A percentile compares a stretch with the other conserved stretches of the same genome.
Conservation (phyloP, 768 basidiomycete species). For the Pleurotus djamor region DNA sequence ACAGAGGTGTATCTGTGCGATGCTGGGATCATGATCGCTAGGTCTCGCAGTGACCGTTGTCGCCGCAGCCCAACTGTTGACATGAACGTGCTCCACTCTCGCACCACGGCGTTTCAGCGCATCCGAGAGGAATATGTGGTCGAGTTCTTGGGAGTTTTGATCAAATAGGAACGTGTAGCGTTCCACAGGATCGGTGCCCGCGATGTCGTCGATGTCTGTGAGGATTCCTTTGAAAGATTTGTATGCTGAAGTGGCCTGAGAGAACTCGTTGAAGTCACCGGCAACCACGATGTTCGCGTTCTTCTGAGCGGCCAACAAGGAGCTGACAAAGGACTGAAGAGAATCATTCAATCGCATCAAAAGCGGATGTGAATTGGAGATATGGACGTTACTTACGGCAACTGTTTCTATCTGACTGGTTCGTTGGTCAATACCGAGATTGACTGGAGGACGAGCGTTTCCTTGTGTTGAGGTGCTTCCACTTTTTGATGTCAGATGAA, state of each 20-base stretch:
- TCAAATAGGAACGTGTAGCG: constrained; percentile 64
- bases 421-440: constrained; percentile 44
- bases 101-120: constrained; percentile 38
- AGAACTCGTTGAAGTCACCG: constrained; percentile 64
- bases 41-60: constrained; percentile 29
- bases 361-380: neutral
- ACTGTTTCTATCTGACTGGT: constrained; percentile 48
- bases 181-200: constrained; percentile 43
- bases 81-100: constrained; percentile 56
- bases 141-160: constrained; percentile 56
- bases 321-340: constrained; percentile 43
- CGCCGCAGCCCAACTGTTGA: constrained; percentile 54
- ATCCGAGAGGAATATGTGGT: constrained; percentile 53
- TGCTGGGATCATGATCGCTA: constrained; percentile 64
- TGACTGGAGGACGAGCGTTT: constrained; percentile 57
- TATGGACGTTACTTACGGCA: constrained; percentile 34
- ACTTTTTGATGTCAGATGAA: constrained; percentile 58
- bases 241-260: constrained; percentile 51
- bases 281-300: constrained; percentile 50
- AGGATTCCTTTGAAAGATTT: constrained; percentile 36
- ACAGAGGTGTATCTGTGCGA: constrained; percentile 48
- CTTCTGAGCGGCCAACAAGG: constrained; percentile 37
- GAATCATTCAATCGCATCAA: too few species aligned
- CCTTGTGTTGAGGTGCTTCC: constrained; percentile 55
- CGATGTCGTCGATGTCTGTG: constrained; percentile 49